Conservation (phyloP, 2,329 filamentous ascomycete genomes). For the Beauveria australis region DNA sequence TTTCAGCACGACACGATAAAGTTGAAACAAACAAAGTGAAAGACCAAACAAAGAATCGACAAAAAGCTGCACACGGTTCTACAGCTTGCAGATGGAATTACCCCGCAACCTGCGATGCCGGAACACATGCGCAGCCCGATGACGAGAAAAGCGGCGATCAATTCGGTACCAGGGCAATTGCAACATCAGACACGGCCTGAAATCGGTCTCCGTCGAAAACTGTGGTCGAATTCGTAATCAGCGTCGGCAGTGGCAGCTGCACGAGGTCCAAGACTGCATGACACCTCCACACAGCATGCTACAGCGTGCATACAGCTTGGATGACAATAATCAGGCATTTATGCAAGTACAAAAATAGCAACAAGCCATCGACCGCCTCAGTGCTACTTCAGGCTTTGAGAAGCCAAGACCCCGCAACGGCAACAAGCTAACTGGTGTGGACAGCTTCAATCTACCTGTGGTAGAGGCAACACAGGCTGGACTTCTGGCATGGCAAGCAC, state of each 20-base stretch:
- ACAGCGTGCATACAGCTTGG: background rate
- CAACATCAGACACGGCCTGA: background rate
- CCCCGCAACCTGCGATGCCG: background rate
- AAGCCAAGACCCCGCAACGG: background rate
- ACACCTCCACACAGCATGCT: background rate
- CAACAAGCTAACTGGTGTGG: background rate
- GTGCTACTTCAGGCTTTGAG: no score
- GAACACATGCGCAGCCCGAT: background rate
- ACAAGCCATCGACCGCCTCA: background rate
- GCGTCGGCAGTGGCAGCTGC: background rate
- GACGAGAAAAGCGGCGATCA: background rate
- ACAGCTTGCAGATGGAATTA: background rate
- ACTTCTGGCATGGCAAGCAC: background rate
- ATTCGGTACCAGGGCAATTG: background rate
- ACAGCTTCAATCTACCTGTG: background rate
- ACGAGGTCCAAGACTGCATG: background rate
- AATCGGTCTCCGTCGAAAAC: no score
- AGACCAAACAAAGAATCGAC: background rate
- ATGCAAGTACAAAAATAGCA: conserved; percentile 7
- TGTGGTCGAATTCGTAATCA: background rate
- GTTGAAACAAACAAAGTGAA: no score
- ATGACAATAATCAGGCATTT: background rate
- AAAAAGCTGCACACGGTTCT: background rate
- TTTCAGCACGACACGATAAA: no score
- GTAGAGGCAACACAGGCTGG: background rate